These are phyloP conservation scores for Moesziomyces antarcticus DNA, from an alignment of 1,284 basidiomycete species.

Conservation along the genomic window DNA sequence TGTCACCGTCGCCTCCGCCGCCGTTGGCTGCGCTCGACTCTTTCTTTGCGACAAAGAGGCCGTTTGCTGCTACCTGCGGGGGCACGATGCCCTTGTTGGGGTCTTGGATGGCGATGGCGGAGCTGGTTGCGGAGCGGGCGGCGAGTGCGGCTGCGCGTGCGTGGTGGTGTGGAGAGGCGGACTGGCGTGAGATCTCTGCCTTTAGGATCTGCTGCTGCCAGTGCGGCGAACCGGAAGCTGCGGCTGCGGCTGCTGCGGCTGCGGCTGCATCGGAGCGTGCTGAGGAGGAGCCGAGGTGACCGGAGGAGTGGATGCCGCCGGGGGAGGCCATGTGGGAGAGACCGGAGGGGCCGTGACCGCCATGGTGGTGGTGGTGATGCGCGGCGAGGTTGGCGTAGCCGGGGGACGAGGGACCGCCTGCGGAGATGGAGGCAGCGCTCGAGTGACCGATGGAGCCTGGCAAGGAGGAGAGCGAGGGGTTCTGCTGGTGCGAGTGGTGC, in stretches of 20 bases:
- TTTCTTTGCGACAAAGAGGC: constrained; percentile 66
- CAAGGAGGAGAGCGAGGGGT: constrained; percentile 60
- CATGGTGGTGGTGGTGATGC: constrained; percentile 56
- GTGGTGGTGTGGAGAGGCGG: constrained; percentile 72
- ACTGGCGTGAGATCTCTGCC: constrained; percentile 70
- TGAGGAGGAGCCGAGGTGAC: constrained; percentile 34
- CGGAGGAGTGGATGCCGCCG: constrained; percentile 41
- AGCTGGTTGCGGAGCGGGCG: constrained; percentile 71
- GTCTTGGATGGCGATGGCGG: constrained; percentile 69
- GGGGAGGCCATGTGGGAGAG: constrained; percentile 55
- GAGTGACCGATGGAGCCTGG: constrained; percentile 56
- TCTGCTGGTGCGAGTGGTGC: constrained; percentile 58
- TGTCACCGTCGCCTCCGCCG: constrained; percentile 36
- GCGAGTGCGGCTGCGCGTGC: constrained; percentile 73
- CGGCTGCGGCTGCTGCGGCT: constrained; percentile 33
- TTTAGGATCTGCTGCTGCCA: constrained; percentile 66
- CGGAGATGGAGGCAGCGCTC: constrained; percentile 38
- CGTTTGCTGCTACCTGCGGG: constrained; percentile 67
- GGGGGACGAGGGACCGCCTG: constrained; percentile 56
- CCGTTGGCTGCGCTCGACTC: constrained; percentile 39
- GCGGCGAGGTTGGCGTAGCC: constrained; percentile 40
- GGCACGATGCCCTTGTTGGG: constrained; percentile 69
- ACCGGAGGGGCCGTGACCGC: constrained; percentile 48
- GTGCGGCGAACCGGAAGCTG: constrained; percentile 51
- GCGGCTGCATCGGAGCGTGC: constrained; percentile 32